These are phyloP conservation scores for Linderina pennispora DNA, from an alignment of 192 early-diverging fungal genomes.

Conservation along the genomic window DNA sequence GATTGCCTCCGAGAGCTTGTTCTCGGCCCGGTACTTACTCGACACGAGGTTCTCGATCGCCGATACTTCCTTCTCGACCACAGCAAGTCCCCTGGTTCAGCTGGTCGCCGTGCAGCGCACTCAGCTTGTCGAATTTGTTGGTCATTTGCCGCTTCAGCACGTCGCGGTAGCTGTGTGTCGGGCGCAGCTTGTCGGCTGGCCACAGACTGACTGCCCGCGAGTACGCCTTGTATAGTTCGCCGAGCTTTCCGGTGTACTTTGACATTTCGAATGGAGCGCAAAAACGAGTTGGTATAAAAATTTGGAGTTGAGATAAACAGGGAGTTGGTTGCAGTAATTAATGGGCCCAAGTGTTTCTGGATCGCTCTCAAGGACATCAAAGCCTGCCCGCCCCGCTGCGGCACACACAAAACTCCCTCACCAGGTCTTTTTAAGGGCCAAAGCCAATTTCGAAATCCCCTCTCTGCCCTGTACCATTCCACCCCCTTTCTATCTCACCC, in stretches of 20 bases:
- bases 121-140: slow-evolving; percentile 24
- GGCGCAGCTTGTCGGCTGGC: slow-evolving; percentile 64
- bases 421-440: too few relatives aligned
- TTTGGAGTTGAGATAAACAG: too few relatives aligned
- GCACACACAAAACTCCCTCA: too few relatives aligned
- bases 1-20: slow-evolving; percentile 17
- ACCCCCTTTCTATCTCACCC: not conserved
- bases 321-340: too few relatives aligned
- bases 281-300: slow-evolving; percentile 5
- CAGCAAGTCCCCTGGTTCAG: slow-evolving; percentile 10
- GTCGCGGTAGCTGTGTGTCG: slow-evolving; percentile 60
- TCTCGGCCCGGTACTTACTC: slow-evolving; percentile 19
- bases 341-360: too few relatives aligned
- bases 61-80: slow-evolving; percentile 13
- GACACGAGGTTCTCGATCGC: slow-evolving; percentile 20
- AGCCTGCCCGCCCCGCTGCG: too few relatives aligned
- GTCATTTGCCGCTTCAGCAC: slow-evolving; percentile 44
- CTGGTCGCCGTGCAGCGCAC: slow-evolving; percentile 13
- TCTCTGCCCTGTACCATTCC: too few relatives aligned
- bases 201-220: slow-evolving; percentile 54
- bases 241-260: slow-evolving; percentile 23
- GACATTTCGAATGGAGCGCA: slow-evolving; percentile 11
- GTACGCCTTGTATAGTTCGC: slow-evolving; percentile 53
- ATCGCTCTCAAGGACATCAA: too few relatives aligned
- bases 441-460: too few relatives aligned